phyloP scores from a whole-genome alignment of 441 rosid genomes.

The Adansonia gregorii region DNA sequence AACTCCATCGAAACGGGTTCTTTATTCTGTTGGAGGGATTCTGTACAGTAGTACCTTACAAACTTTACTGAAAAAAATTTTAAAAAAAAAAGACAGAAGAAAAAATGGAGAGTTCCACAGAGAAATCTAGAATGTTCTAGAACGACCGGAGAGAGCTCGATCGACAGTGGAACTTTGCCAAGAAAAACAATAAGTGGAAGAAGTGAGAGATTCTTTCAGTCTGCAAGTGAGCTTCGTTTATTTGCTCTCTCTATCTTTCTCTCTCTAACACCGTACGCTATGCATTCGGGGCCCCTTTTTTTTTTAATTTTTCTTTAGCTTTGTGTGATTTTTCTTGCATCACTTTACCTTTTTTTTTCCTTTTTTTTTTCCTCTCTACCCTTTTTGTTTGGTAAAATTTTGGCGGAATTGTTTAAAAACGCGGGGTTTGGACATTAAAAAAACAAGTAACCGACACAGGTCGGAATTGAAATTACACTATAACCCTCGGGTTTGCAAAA shows the following conservation, averaged over 20 bases:
- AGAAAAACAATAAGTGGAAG: background rate
- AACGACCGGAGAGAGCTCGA: slow-evolving; percentile 35
- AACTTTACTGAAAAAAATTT: slow-evolving; percentile 23
- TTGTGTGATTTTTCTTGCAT: background rate
- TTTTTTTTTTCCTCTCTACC: background rate
- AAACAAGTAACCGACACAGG: slow-evolving; percentile 39
- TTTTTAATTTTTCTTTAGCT: background rate
- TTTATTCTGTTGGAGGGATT: slow-evolving; percentile 8
- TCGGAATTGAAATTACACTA: background rate
- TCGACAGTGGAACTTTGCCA: slow-evolving; percentile 28
- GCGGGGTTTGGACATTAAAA: slow-evolving; percentile 26
- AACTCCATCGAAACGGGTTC: slow-evolving; percentile 52
- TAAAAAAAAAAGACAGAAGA: background rate
- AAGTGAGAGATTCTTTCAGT: slow-evolving; percentile 28
- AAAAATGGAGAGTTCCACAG: background rate
- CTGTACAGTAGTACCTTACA: slow-evolving; percentile 48
- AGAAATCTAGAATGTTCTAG: slow-evolving; percentile 28
- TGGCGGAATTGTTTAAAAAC: slow-evolving; percentile 23
- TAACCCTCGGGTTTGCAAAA: slow-evolving; percentile 8
- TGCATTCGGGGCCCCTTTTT: slow-evolving; percentile 20
- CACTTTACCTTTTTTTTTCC: too few relatives aligned
- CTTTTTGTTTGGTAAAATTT: background rate
- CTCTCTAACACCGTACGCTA: slow-evolving; percentile 44
- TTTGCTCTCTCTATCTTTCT: slow-evolving; percentile 33
- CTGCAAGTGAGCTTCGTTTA: slow-evolving; percentile 32